Evolutionary conservation across 305 asterid genomes (phyloP).

Genomic region (Fraxinus velutina): DNA sequence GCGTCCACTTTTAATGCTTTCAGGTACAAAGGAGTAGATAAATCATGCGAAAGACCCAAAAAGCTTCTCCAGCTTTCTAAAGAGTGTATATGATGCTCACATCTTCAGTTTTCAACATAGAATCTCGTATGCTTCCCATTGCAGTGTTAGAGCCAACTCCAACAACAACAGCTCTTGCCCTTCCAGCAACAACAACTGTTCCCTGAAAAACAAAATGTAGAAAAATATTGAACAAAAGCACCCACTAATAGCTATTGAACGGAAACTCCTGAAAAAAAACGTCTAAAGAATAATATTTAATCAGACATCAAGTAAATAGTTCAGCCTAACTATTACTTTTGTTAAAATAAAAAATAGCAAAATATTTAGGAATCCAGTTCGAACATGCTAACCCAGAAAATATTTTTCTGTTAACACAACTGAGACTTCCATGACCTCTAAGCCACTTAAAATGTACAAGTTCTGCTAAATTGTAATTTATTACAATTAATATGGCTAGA

Average conservation of each 20-base stretch:
- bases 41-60: constrained; percentile 23
- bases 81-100: constrained; percentile 41
- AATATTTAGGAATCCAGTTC: not conserved
- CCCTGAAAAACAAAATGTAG: constrained; percentile 57
- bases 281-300: constrained; percentile 1
- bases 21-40: constrained; percentile 7
- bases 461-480: not conserved
- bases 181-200: constrained; percentile 86
- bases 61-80: constrained; percentile 18
- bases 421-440: not conserved
- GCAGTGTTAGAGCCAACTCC: constrained; percentile 99
- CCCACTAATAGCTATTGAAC: constrained; percentile 8
- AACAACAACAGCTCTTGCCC: constrained; percentile 88
- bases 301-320: constrained; percentile 7
- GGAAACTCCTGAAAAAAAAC: constrained; percentile 12
- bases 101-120: constrained; percentile 92
- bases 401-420: not conserved
- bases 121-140: constrained; percentile 97
- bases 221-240: constrained; percentile 14
- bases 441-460: not conserved
- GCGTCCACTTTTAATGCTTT: not conserved
- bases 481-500: not conserved
- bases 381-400: not conserved
- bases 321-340: not conserved
- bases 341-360: not conserved